A percentile compares a stretch with the other conserved stretches of the same genome.
phyloP scores from a whole-genome alignment of 345 rosid species.

The Dimocarpus longan region DNA sequence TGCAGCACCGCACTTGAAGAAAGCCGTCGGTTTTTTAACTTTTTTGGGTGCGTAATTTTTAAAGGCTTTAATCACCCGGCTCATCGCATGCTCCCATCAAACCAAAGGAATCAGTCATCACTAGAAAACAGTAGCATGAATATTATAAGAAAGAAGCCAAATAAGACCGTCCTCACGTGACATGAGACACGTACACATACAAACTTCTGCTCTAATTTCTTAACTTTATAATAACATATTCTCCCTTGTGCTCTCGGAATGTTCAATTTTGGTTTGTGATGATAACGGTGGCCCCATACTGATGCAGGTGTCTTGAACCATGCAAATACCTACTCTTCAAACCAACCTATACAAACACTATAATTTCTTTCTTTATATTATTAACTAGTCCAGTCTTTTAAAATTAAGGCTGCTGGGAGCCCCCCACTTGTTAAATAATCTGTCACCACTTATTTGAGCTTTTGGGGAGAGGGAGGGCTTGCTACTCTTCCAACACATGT shows the following conservation, averaged over 20 bases:
- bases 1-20: background rate
- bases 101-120: too few species aligned
- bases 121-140: background rate
- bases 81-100: background rate
- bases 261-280: background rate
- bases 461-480: background rate
- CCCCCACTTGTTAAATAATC: background rate
- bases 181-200: background rate
- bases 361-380: background rate
- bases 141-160: background rate
- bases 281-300: background rate
- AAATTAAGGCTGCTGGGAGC: too few species aligned
- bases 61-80: too few species aligned
- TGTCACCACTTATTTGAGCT: background rate
- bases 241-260: background rate
- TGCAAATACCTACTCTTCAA: background rate
- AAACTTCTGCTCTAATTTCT: background rate
- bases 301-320: background rate
- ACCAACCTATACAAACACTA: background rate
- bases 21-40: background rate
- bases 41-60: background rate
- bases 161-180: background rate
- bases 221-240: background rate
- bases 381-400: too few species aligned
- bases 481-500: background rate